Conservation (phyloP, 257 asterid genomes). For the Striga asiatica region DNA sequence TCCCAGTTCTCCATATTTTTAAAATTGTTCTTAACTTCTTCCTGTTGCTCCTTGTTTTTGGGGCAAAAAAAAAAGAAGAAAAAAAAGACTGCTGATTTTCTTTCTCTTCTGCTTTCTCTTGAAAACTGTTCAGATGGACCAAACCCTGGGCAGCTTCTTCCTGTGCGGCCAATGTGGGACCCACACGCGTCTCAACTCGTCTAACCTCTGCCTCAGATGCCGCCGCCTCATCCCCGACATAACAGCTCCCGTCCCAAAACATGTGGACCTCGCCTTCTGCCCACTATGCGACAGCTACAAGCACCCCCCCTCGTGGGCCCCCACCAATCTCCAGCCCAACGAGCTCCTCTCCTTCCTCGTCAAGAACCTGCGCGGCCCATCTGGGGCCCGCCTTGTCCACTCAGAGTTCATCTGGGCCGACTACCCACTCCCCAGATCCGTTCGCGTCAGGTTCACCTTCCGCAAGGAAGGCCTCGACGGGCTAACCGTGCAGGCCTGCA, state of each 20-base stretch:
- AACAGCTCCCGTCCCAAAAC: slow-evolving; percentile 23
- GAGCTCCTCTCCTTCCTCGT: slow-evolving; percentile 24
- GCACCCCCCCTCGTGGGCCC: slow-evolving; percentile 29
- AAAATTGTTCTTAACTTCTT: too few relatives aligned
- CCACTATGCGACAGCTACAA: slow-evolving; percentile 24
- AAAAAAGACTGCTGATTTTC: too few relatives aligned
- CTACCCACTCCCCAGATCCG: slow-evolving; percentile 23
- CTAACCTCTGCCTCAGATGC: slow-evolving; percentile 25
- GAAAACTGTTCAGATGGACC: too few relatives aligned
- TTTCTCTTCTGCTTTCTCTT: too few relatives aligned
- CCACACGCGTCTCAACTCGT: slow-evolving; percentile 21
- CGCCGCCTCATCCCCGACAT: slow-evolving; percentile 19
- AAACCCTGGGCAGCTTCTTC: too few relatives aligned
- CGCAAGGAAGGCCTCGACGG: slow-evolving; percentile 30
- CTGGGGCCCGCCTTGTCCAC: slow-evolving; percentile 12
- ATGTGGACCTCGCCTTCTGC: slow-evolving; percentile 14
- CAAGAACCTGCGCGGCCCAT: slow-evolving; percentile 21
- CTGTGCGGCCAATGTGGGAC: slow-evolving; percentile 37
- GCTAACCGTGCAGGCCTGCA: slow-evolving; percentile 20
- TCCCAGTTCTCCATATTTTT: too few relatives aligned
- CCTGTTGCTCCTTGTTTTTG: too few relatives aligned
- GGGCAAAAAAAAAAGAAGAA: too few relatives aligned
- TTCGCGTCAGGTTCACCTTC: slow-evolving; percentile 15
- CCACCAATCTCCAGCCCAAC: slow-evolving; percentile 22
- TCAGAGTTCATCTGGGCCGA: slow-evolving; percentile 26